Conservation (phyloP, 106 monocot species). For the Allium cepa region DNA sequence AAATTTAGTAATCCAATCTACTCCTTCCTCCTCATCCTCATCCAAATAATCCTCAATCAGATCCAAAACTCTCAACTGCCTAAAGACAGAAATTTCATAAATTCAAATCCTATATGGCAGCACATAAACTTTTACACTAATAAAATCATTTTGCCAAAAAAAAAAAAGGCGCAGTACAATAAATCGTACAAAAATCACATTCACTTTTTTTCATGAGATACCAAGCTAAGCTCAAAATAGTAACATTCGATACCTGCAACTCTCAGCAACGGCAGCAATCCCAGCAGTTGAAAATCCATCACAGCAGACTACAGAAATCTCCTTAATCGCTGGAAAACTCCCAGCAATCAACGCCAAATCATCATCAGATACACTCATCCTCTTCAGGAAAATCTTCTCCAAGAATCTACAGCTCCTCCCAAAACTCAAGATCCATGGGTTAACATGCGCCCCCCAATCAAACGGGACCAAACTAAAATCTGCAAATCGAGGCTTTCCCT, state of each 20-base stretch:
- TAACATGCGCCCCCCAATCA: conserved; percentile 58
- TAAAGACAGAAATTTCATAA: conserved; percentile 7
- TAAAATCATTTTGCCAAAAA: too few species aligned
- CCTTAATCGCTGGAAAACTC: conserved; percentile 39
- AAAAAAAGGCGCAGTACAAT: too few species aligned
- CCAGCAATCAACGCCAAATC: conserved; percentile 32
- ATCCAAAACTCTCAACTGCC: conserved; percentile 67
- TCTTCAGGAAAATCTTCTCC: conserved; percentile 62
- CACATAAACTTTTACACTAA: too few species aligned
- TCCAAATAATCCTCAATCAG: conserved; percentile 68
- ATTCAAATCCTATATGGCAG: too few species aligned
- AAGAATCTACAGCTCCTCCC: conserved; percentile 35
- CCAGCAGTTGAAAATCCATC: conserved; percentile 70
- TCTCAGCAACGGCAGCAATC: conserved; percentile 54
- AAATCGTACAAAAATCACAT: too few species aligned
- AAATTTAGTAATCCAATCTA: conserved; percentile 72
- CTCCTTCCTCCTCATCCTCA: conserved; percentile 36
- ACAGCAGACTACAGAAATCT: conserved; percentile 49
- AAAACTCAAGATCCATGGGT: conserved; percentile 44
- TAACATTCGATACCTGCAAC: conserved; percentile 42
- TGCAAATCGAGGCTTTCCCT: conserved; percentile 75
- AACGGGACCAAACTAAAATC: conserved; percentile 69
- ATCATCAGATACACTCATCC: conserved; percentile 57
- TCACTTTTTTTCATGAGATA: too few species aligned
- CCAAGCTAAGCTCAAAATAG: too few species aligned